A percentile compares a stretch with the other conserved stretches of the same genome.
Conservation (phyloP, 176 grass and related monocot species). For the Aegilops bicornis region DNA sequence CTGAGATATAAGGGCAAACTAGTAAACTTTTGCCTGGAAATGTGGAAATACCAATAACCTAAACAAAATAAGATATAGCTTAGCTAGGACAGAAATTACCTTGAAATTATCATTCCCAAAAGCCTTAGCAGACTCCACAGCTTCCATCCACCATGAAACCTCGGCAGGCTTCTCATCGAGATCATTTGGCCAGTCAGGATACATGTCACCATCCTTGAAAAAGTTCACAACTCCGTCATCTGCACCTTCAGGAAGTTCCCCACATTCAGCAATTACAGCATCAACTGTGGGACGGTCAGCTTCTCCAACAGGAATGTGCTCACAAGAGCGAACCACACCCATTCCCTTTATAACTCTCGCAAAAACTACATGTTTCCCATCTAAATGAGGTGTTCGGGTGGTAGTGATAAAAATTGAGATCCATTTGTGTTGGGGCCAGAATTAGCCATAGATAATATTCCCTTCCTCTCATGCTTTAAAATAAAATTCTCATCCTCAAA, state of each 20-base stretch:
- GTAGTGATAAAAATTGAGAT: conserved; percentile 99
- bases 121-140: conserved; percentile 78
- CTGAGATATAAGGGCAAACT: neutral
- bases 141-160: conserved; percentile 95
- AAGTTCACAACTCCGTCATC: conserved; percentile 89
- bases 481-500: conserved; percentile 96
- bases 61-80: neutral
- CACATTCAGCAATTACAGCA: conserved; percentile 80
- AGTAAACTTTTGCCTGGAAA: neutral
- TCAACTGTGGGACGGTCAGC: conserved; percentile 61
- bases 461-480: conserved; percentile 96
- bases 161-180: conserved; percentile 84
- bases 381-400: conserved; percentile 90
- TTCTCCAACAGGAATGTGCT: conserved; percentile 68
- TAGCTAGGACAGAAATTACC: conserved; percentile 39
- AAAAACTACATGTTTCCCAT: conserved; percentile 98
- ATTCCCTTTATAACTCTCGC: conserved; percentile 94
- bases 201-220: conserved; percentile 82
- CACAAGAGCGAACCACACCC: conserved; percentile 82
- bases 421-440: conserved; percentile 79
- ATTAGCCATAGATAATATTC: conserved; percentile 98
- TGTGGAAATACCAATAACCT: neutral
- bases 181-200: conserved; percentile 95
- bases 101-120: conserved; percentile 96
- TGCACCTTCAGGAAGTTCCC: conserved; percentile 75